Conservation (phyloP, 768 basidiomycete genomes). For the Psilocybe subaeruginosa region DNA sequence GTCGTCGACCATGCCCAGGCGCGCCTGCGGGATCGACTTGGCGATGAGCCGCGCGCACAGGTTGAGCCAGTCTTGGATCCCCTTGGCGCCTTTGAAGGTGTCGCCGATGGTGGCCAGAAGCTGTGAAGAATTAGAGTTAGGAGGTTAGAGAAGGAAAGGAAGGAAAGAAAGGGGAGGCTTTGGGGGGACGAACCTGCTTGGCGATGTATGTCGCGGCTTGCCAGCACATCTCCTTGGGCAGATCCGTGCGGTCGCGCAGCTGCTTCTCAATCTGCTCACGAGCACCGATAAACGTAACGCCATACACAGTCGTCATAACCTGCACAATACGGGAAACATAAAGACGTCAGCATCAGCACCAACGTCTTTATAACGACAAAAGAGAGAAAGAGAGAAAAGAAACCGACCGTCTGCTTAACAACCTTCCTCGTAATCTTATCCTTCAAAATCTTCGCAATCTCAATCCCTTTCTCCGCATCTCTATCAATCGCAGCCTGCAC, state of each 20-base stretch:
- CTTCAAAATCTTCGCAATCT: constrained; percentile 60
- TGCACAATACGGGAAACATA: constrained; percentile 26
- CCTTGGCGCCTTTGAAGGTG: constrained; percentile 89
- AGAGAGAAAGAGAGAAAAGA: neutral
- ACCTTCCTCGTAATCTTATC: constrained; percentile 91
- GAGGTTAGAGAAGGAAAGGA: neutral
- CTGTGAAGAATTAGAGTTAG: constrained; percentile 31
- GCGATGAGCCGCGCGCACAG: constrained; percentile 82
- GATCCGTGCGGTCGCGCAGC: constrained; percentile 73
- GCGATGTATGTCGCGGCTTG: constrained; percentile 78
- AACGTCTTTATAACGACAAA: neutral
- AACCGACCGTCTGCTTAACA: constrained; percentile 92
- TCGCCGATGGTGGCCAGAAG: constrained; percentile 85
- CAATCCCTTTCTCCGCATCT: constrained; percentile 56
- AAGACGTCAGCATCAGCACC: neutral
- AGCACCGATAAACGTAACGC: constrained; percentile 94
- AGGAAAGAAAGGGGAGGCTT: too few species aligned
- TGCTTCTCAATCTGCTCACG: constrained; percentile 94
- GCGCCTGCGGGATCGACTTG: constrained; percentile 79
- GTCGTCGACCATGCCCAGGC: constrained; percentile 50
- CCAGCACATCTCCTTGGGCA: constrained; percentile 78
- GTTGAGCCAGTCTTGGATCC: constrained; percentile 91
- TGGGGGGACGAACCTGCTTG: constrained; percentile 51
- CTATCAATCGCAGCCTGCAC: constrained; percentile 69
- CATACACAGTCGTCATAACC: constrained; percentile 99